Conservation (phyloP, 2,329 filamentous ascomycete genomes). For the Claviceps paspali region DNA sequence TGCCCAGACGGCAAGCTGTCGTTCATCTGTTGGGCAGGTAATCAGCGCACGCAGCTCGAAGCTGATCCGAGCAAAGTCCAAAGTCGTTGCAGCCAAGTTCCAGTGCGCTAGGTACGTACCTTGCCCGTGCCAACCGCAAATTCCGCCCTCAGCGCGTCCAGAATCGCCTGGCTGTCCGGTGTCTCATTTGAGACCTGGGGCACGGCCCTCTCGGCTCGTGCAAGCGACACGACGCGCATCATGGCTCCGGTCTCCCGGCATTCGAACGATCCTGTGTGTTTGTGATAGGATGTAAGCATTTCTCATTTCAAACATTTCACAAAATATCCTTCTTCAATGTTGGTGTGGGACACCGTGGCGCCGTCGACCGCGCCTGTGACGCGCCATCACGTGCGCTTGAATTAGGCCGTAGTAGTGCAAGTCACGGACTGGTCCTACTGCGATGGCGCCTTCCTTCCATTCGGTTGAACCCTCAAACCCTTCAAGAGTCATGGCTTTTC, state of each 20-base stretch:
- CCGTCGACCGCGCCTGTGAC: conserved; percentile 11
- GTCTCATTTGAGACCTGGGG: conserved; percentile 20
- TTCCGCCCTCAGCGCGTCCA: conserved; percentile 22
- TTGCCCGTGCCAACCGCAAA: conserved; percentile 22
- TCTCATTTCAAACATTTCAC: not conserved
- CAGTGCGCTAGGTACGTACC: conserved; percentile 17
- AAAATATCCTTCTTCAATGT: not conserved
- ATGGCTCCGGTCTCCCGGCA: conserved; percentile 12
- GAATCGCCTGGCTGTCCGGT: conserved; percentile 29
- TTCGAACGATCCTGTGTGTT: conserved; percentile 9
- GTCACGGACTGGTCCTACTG: too few species aligned
- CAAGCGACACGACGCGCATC: conserved; percentile 14
- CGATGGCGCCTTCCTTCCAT: too few species aligned
- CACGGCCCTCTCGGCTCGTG: conserved; percentile 12
- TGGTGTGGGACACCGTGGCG: not conserved
- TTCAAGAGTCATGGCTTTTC: too few species aligned
- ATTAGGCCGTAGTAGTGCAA: too few species aligned
- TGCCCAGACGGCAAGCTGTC: conserved; percentile 1
- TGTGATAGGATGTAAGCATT: too few species aligned
- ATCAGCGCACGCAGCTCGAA: not conserved
- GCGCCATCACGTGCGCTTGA: conserved; percentile 19
- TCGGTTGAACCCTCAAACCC: too few species aligned
- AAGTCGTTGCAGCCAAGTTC: too few species aligned
- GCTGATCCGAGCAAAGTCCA: too few species aligned
- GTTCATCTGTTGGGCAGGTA: conserved; percentile 3